These are phyloP conservation scores for Trametes coccinea DNA, from an alignment of 768 basidiomycete species.

Conservation along the genomic window DNA sequence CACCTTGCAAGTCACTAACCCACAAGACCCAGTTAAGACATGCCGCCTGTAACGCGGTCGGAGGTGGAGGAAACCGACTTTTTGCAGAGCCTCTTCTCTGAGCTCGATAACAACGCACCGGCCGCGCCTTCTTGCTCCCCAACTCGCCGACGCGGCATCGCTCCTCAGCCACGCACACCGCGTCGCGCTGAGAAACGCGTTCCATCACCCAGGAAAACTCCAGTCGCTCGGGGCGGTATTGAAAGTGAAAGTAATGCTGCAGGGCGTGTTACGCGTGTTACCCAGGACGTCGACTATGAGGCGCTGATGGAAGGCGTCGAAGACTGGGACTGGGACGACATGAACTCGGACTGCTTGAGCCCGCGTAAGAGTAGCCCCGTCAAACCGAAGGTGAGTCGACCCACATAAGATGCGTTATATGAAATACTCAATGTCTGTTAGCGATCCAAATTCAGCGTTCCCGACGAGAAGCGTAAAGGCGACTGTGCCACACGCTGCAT, in stretches of 20 bases:
- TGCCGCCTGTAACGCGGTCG: constrained; percentile 39
- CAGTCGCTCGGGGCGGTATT: background rate
- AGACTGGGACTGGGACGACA: constrained; percentile 68
- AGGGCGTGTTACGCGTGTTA: background rate
- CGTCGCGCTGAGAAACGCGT: background rate
- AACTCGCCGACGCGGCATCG: constrained; percentile 9
- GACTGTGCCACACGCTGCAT: constrained; percentile 55
- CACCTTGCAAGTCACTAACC: background rate
- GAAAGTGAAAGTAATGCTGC: background rate
- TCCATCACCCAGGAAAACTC: background rate
- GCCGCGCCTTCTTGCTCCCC: constrained; percentile 32
- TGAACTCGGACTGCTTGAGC: constrained; percentile 49
- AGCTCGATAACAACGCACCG: constrained; percentile 49
- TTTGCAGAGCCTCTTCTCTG: constrained; percentile 52
- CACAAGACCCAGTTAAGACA: constrained; percentile 16
- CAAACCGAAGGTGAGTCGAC: constrained; percentile 5
- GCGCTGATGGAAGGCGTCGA: constrained; percentile 65
- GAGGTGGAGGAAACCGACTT: constrained; percentile 57
- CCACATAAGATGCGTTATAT: background rate
- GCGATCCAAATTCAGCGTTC: background rate
- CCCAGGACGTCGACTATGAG: constrained; percentile 43
- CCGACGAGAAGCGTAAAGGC: constrained; percentile 19
- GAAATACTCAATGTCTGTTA: background rate
- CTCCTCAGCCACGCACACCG: constrained; percentile 8
- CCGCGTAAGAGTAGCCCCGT: constrained; percentile 46